Percentiles rank a stretch among this genome's conserved stretches.
Evolutionary conservation across 208 protist genomes (phyloP).

Genomic region (Crithidia bombi): DNA sequence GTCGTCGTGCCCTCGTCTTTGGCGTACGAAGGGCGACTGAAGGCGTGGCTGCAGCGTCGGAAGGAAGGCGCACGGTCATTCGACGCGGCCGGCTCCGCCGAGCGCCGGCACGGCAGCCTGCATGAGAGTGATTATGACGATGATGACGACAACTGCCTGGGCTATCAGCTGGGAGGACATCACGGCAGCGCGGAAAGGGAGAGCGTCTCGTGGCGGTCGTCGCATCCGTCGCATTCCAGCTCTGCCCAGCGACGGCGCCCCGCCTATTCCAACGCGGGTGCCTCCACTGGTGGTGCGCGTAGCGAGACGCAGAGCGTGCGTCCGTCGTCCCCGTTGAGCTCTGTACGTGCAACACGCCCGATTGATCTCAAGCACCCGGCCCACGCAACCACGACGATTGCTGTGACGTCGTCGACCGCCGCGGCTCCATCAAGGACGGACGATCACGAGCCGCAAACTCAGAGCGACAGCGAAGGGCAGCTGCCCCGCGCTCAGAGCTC

Average conservation of each 20-base stretch:
- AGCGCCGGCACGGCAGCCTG: background rate
- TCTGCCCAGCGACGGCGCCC: background rate
- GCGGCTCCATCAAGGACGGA: background rate
- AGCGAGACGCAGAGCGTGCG: background rate
- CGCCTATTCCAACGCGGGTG: background rate
- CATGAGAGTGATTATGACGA: background rate
- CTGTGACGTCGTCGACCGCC: background rate
- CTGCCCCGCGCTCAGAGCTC: slow-evolving; percentile 2
- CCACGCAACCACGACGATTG: background rate
- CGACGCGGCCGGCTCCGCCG: background rate
- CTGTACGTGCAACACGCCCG: background rate
- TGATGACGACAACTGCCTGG: background rate
- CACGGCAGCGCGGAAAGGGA: background rate
- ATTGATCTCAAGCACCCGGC: background rate
- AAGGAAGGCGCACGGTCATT: background rate
- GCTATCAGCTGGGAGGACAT: background rate
- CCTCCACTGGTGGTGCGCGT: background rate
- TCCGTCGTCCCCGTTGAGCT: background rate
- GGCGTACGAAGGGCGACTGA: slow-evolving; percentile 14
- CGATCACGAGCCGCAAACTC: background rate
- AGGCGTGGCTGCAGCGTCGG: slow-evolving; percentile 4
- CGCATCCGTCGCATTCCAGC: slow-evolving; percentile 7
- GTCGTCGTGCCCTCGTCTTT: slow-evolving; percentile 20
- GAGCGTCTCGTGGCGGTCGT: slow-evolving; percentile 12
- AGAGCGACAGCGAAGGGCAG: background rate